Evolutionary conservation across 805 yeast genomes (phyloP).

Genomic region (Zygotorulaspora sp.): DNA sequence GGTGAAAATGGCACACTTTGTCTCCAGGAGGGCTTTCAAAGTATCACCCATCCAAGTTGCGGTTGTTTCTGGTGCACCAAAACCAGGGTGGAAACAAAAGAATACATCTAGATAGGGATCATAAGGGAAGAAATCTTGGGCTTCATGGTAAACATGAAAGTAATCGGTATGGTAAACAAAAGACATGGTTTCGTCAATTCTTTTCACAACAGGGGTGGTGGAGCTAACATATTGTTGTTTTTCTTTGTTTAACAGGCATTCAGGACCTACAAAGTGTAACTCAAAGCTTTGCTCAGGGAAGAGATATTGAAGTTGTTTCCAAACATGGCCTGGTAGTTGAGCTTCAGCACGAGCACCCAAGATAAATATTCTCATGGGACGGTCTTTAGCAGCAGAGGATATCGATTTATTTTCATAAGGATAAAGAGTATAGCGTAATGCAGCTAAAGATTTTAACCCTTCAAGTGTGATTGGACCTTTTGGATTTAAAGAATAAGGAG

Average conservation of each 20-base stretch:
- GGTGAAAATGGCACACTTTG: constrained; percentile 87
- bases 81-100: constrained; percentile 93
- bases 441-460: constrained; percentile 91
- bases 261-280: constrained; percentile 92
- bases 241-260: constrained; percentile 71
- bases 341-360: constrained; percentile 92
- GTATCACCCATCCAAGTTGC: constrained; percentile 89
- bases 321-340: constrained; percentile 87
- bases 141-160: constrained; percentile 85
- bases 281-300: constrained; percentile 82
- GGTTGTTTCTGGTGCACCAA: constrained; percentile 73
- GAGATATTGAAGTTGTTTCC: constrained; percentile 87
- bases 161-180: constrained; percentile 83
- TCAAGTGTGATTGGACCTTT: constrained; percentile 86
- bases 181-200: constrained; percentile 68
- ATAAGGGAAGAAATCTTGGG: constrained; percentile 94
- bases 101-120: constrained; percentile 94
- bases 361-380: constrained; percentile 85
- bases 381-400: constrained; percentile 61
- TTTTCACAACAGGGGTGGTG: constrained; percentile 62
- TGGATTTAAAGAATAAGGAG: constrained; percentile 78
- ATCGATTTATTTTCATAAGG: constrained; percentile 42
- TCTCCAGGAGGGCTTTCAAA: constrained; percentile 79
- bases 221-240: constrained; percentile 55
- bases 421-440: constrained; percentile 82